A percentile compares a stretch with the other conserved stretches of the same genome.
phyloP scores from a whole-genome alignment of 129 eudicot species.

The Heracleum sosnowskyi region DNA sequence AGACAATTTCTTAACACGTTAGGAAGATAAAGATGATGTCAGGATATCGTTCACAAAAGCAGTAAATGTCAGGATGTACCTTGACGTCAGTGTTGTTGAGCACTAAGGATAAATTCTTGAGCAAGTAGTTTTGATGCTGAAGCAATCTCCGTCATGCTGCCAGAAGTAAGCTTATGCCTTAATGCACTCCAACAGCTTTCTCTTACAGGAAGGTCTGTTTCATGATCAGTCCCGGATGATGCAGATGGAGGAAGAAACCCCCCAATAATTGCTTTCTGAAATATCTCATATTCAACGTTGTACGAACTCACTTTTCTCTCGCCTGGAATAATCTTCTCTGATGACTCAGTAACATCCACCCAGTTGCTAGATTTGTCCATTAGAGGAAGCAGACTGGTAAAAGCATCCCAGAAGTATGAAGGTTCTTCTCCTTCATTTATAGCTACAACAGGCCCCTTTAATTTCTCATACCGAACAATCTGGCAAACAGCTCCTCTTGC shows the following conservation, averaged over 20 bases:
- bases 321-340: slow-evolving; percentile 31
- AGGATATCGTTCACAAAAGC: not conserved
- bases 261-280: slow-evolving; percentile 54
- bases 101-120: slow-evolving; percentile 36
- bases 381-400: slow-evolving; percentile 39
- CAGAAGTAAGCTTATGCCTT: slow-evolving; percentile 52
- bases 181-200: slow-evolving; percentile 65
- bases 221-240: slow-evolving; percentile 53
- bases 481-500: slow-evolving; percentile 79
- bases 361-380: slow-evolving; percentile 27
- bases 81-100: slow-evolving; percentile 31
- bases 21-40: not conserved
- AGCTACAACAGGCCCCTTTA: slow-evolving; percentile 45
- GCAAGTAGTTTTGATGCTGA: slow-evolving; percentile 36
- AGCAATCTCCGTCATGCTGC: slow-evolving; percentile 62
- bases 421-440: slow-evolving; percentile 79
- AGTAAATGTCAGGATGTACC: slow-evolving; percentile 27
- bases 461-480: slow-evolving; percentile 66
- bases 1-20: not conserved
- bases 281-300: slow-evolving; percentile 59
- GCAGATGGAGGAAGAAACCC: slow-evolving; percentile 68
- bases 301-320: slow-evolving; percentile 48
- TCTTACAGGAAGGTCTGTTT: slow-evolving; percentile 62
- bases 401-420: slow-evolving; percentile 61
- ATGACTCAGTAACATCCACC: slow-evolving; percentile 23